A percentile compares a stretch with the other conserved stretches of the same genome.
Evolutionary conservation across 2,329 filamentous ascomycete species (phyloP).

Genomic region (Ophiostoma populinum): DNA sequence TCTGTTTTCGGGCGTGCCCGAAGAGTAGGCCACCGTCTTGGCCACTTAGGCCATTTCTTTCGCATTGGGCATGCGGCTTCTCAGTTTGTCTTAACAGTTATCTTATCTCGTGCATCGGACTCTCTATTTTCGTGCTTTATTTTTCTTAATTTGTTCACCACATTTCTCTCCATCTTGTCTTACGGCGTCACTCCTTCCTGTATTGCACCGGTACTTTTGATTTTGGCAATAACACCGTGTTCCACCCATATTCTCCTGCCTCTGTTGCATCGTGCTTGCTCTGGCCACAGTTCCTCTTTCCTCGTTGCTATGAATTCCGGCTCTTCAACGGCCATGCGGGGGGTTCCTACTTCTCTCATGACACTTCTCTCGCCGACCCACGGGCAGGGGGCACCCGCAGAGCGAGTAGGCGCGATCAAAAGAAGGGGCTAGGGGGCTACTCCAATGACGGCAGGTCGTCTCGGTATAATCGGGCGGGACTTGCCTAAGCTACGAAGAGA

Average conservation of each 20-base stretch:
- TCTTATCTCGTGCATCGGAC: background rate
- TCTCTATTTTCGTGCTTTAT: background rate
- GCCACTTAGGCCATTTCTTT: background rate
- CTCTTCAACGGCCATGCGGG: too few relatives aligned
- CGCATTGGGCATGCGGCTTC: too few relatives aligned
- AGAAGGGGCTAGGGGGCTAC: too few relatives aligned
- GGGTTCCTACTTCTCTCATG: background rate
- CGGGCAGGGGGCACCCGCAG: too few relatives aligned
- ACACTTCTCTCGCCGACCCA: constrained; percentile 6
- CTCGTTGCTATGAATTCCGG: too few relatives aligned
- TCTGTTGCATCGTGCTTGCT: background rate
- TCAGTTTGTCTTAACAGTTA: background rate
- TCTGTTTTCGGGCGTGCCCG: constrained; percentile 51
- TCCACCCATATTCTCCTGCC: background rate
- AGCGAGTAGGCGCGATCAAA: too few relatives aligned
- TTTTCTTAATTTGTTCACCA: constrained; percentile 4
- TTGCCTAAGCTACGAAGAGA: too few relatives aligned
- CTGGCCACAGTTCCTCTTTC: background rate
- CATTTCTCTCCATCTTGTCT: constrained; percentile 1
- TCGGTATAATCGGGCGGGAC: too few relatives aligned
- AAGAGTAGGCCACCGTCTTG: constrained; percentile 25
- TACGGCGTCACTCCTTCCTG: background rate
- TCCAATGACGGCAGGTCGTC: too few relatives aligned
- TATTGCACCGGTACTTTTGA: background rate
- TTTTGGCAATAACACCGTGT: background rate